Conservation (phyloP, 192 early-diverging fungal species). For the Backusella morwellensis region DNA sequence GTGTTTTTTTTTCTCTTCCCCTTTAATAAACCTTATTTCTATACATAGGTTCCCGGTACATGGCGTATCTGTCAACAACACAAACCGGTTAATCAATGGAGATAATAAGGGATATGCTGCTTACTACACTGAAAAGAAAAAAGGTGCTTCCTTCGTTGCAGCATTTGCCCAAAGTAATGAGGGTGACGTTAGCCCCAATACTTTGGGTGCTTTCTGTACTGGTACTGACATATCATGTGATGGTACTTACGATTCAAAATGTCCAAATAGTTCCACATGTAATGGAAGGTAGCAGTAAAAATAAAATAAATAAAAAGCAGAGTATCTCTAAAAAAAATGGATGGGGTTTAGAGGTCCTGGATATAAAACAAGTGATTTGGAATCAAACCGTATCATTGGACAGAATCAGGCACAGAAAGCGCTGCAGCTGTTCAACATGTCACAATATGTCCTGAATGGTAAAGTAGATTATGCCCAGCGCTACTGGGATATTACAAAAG, state of each 20-base stretch:
- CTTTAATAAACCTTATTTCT: background rate
- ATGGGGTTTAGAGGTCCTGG: constrained; percentile 24
- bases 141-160: constrained; percentile 24
- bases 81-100: constrained; percentile 29
- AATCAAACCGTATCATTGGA: constrained; percentile 38
- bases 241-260: constrained; percentile 4
- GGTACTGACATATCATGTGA: constrained; percentile 35
- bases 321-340: background rate
- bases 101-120: constrained; percentile 39
- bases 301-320: background rate
- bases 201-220: constrained; percentile 29
- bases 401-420: constrained; percentile 32
- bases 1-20: background rate
- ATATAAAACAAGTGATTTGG: constrained; percentile 17
- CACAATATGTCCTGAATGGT: constrained; percentile 4
- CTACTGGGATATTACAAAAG: constrained; percentile 27
- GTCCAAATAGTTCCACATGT: constrained; percentile 15
- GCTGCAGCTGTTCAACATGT: constrained; percentile 1
- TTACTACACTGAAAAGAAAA: constrained; percentile 20
- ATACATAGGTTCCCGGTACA: constrained; percentile 33
- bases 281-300: constrained; percentile 18
- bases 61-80: constrained; percentile 30
- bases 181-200: constrained; percentile 36
- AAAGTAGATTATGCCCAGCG: constrained; percentile 20
- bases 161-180: constrained; percentile 33